Evolutionary conservation across 148 eudicot genomes (phyloP).

Genomic region (Vaccinium darrowii): DNA sequence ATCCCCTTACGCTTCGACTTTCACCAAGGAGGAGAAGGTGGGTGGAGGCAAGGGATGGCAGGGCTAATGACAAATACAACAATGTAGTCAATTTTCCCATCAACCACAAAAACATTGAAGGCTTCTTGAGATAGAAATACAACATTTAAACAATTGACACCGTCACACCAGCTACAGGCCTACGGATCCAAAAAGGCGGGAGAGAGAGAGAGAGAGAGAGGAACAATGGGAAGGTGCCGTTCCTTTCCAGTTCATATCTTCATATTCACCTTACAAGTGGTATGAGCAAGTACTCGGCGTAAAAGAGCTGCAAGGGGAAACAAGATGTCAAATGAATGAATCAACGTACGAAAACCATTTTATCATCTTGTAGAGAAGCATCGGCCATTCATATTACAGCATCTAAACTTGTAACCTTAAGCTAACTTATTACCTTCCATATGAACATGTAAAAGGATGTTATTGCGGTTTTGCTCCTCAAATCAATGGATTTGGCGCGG

Average conservation of each 20-base stretch:
- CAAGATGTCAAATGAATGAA: neutral
- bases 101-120: neutral
- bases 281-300: conserved; percentile 94
- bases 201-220: neutral
- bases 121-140: neutral
- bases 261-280: conserved; percentile 74
- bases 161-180: neutral
- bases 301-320: conserved; percentile 76
- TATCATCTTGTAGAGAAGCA: neutral
- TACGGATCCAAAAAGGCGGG: neutral
- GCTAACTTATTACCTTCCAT: conserved; percentile 70
- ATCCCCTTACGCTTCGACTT: neutral
- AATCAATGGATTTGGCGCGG: conserved; percentile 77
- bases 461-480: conserved; percentile 78
- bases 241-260: conserved; percentile 4
- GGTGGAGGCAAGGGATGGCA: neutral
- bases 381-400: neutral
- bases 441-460: conserved; percentile 98
- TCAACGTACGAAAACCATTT: neutral
- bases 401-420: neutral
- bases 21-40: neutral
- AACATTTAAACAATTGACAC: neutral
- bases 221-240: neutral
- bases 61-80: neutral
- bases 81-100: neutral